These are phyloP conservation scores for Thecaphora thlaspeos DNA, from an alignment of 1,284 basidiomycete genomes.

Conservation along the genomic window DNA sequence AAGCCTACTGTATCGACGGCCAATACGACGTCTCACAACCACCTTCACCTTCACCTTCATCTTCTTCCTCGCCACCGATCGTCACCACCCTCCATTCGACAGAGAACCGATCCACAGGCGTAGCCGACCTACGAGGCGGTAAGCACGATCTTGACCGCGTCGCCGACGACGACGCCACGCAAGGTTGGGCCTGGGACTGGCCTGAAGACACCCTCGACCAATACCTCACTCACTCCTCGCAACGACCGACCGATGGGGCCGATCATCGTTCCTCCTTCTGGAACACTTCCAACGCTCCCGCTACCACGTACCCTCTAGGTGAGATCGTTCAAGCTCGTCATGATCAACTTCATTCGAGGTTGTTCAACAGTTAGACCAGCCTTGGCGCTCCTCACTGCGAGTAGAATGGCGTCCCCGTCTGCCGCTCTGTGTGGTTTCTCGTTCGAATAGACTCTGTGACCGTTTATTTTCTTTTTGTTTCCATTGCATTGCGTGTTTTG, in stretches of 20 bases:
- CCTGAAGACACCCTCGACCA: conserved; percentile 44
- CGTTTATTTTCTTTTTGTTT: too few relatives aligned
- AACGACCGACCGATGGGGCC: background rate
- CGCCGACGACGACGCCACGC: conserved; percentile 20
- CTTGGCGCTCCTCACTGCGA: too few relatives aligned
- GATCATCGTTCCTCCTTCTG: conserved; percentile 11
- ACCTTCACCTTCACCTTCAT: too few relatives aligned
- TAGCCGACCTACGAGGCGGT: conserved; percentile 4
- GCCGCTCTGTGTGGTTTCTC: too few relatives aligned
- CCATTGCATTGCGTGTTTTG: too few relatives aligned
- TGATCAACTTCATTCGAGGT: conserved; percentile 89
- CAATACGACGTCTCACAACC: too few relatives aligned
- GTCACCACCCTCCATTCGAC: too few relatives aligned
- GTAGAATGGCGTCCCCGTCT: too few relatives aligned
- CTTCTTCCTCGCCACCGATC: too few relatives aligned
- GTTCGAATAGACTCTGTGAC: too few relatives aligned
- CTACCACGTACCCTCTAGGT: conserved; percentile 93
- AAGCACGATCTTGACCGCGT: conserved; percentile 18
- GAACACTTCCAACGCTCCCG: conserved; percentile 61
- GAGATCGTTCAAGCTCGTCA: conserved; percentile 87
- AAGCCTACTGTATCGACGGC: too few relatives aligned
- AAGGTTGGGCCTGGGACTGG: conserved; percentile 55
- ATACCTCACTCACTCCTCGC: background rate
- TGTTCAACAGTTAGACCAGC: conserved; percentile 79
- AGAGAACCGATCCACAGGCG: too few relatives aligned